A percentile compares a stretch with the other conserved stretches of the same genome.
These are phyloP conservation scores for Leccinum subtestaceum DNA, from an alignment of 768 basidiomycete species.

Conservation along the genomic window DNA sequence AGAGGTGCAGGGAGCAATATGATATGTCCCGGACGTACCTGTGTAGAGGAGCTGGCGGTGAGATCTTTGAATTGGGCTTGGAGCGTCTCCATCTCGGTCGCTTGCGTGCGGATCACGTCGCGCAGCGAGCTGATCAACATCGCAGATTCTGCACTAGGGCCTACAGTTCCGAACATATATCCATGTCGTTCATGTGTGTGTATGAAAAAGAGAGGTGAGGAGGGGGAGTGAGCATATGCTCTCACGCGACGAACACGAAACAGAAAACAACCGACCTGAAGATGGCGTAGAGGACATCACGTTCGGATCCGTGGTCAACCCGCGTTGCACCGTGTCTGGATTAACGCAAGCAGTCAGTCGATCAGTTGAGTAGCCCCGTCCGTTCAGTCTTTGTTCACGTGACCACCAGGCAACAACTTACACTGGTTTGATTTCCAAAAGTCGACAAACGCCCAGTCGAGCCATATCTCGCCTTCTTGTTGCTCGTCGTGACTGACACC, in stretches of 20 bases:
- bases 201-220: background rate
- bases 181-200: background rate
- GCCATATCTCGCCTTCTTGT: conserved; percentile 89
- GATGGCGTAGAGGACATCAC: conserved; percentile 52
- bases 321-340: conserved; percentile 69
- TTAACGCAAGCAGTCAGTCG: background rate
- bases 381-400: background rate
- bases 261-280: conserved; percentile 42
- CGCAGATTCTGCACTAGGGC: conserved; percentile 70
- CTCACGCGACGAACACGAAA: background rate
- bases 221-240: background rate
- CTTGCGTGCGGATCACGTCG: conserved; percentile 78
- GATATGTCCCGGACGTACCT: conserved; percentile 30
- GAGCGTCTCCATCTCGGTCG: conserved; percentile 72
- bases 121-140: conserved; percentile 83
- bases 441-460: conserved; percentile 97
- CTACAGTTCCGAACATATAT: conserved; percentile 29
- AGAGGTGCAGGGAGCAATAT: background rate
- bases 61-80: conserved; percentile 54
- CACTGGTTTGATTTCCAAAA: conserved; percentile 99
- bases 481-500: conserved; percentile 33
- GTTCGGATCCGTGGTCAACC: conserved; percentile 67
- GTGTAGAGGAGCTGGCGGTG: conserved; percentile 34
- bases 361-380: background rate
- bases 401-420: conserved; percentile 37